Conservation (phyloP, 495 filamentous ascomycete species). For the Parathielavia hyrcaniae region DNA sequence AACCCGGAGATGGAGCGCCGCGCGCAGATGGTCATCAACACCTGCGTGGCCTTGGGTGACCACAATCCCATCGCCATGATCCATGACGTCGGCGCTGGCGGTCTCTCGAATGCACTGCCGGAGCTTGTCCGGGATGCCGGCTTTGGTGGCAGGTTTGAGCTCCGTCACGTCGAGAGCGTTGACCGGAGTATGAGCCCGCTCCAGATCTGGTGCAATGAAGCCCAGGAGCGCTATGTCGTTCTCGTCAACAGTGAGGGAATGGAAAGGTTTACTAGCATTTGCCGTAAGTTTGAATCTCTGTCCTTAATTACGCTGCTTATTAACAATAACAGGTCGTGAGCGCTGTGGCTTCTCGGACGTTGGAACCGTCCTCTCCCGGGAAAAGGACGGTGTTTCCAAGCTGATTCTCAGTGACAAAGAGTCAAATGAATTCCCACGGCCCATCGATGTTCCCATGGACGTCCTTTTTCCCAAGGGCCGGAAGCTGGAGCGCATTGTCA, state of each 20-base stretch:
- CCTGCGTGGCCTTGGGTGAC: slow-evolving; percentile 74
- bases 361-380: slow-evolving; percentile 63
- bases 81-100: slow-evolving; percentile 94
- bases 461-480: slow-evolving; percentile 87
- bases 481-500: slow-evolving; percentile 73
- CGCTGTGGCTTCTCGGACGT: slow-evolving; percentile 93
- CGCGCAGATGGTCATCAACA: slow-evolving; percentile 95
- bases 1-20: slow-evolving; percentile 94
- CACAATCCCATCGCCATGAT: slow-evolving; percentile 90
- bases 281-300: slow-evolving; percentile 41
- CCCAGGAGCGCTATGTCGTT: slow-evolving; percentile 91
- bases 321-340: slow-evolving; percentile 52
- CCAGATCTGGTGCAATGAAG: slow-evolving; percentile 96
- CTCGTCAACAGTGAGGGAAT: slow-evolving; percentile 71
- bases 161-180: slow-evolving; percentile 83
- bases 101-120: slow-evolving; percentile 79
- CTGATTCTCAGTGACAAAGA: slow-evolving; percentile 79
- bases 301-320: neutral
- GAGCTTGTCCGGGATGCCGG: slow-evolving; percentile 90
- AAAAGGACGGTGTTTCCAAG: slow-evolving; percentile 55
- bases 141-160: slow-evolving; percentile 80
- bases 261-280: slow-evolving; percentile 78
- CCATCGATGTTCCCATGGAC: slow-evolving; percentile 88
- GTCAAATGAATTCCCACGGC: slow-evolving; percentile 64
- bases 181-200: slow-evolving; percentile 89